A percentile compares a stretch with the other conserved stretches of the same genome.
These are phyloP conservation scores for Kwoniella shandongensis DNA, from an alignment of 768 basidiomycete species.

Conservation along the genomic window DNA sequence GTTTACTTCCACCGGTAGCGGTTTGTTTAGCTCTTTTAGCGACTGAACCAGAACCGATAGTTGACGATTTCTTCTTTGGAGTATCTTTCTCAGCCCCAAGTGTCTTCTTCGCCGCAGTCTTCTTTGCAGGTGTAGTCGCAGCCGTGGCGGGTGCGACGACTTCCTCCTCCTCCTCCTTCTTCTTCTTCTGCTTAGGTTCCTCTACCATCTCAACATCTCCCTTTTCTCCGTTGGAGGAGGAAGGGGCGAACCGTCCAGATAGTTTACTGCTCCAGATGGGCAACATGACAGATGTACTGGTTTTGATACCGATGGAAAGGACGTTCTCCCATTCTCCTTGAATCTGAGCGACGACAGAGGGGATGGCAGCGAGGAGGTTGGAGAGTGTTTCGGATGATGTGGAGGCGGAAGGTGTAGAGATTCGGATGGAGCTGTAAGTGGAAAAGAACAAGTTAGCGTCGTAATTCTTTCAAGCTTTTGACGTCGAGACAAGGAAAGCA, in stretches of 20 bases:
- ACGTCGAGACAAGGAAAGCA: background rate
- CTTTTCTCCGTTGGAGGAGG: constrained; percentile 44
- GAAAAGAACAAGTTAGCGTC: constrained; percentile 1
- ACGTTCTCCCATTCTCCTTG: constrained; percentile 87
- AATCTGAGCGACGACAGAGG: constrained; percentile 68
- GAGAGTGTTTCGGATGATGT: constrained; percentile 69
- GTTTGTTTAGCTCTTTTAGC: constrained; percentile 12
- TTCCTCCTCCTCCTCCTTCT: constrained; percentile 23
- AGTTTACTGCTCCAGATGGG: constrained; percentile 86
- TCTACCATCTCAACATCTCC: constrained; percentile 39
- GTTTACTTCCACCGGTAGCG: constrained; percentile 3
- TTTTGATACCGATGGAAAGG: constrained; percentile 85
- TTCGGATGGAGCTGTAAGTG: constrained; percentile 73
- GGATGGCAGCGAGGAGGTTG: constrained; percentile 76
- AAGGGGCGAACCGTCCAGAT: constrained; percentile 64
- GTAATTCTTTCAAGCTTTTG: background rate
- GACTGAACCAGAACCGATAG: constrained; percentile 12
- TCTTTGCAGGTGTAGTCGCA: constrained; percentile 3
- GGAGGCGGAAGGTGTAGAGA: constrained; percentile 69
- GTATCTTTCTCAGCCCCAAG: background rate
- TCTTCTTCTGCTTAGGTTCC: constrained; percentile 24
- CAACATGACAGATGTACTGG: constrained; percentile 74
- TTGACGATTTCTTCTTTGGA: constrained; percentile 19
- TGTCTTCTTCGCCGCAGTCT: constrained; percentile 10
- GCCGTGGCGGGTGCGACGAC: constrained; percentile 5